These are phyloP conservation scores for Lactifluus echinatus DNA, from an alignment of 768 basidiomycete species.

Conservation along the genomic window DNA sequence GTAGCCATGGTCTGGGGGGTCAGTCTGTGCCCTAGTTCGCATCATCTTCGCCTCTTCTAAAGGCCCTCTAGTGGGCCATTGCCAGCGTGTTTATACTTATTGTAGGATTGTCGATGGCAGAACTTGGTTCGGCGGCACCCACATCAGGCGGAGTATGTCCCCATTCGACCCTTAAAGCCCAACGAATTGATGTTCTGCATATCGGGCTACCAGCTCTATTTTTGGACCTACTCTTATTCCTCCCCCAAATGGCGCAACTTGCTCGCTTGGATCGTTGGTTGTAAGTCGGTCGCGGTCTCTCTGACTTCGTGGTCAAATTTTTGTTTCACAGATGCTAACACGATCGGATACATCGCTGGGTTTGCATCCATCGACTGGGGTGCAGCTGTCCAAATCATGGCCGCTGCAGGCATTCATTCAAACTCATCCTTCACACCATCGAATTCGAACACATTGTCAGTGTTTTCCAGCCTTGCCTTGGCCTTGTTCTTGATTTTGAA, in stretches of 20 bases:
- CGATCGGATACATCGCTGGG: slow-evolving; percentile 41
- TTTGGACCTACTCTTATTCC: slow-evolving; percentile 56
- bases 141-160: slow-evolving; percentile 58
- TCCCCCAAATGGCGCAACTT: slow-evolving; percentile 49
- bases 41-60: neutral
- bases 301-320: neutral
- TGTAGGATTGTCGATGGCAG: slow-evolving; percentile 60
- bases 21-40: slow-evolving; percentile 20
- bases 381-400: slow-evolving; percentile 49
- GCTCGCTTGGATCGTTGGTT: slow-evolving; percentile 63
- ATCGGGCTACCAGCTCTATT: slow-evolving; percentile 42
- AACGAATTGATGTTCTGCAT: neutral
- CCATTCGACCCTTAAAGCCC: neutral
- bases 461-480: neutral
- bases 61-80: slow-evolving; percentile 45
- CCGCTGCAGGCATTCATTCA: slow-evolving; percentile 36
- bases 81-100: slow-evolving; percentile 54
- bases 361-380: slow-evolving; percentile 55
- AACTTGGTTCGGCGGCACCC: slow-evolving; percentile 60
- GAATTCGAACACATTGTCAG: slow-evolving; percentile 38
- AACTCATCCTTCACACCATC: slow-evolving; percentile 33
- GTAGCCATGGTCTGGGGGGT: slow-evolving; percentile 71
- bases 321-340: slow-evolving; percentile 37
- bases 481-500: too few species aligned
- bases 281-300: slow-evolving; percentile 30